Conservation (phyloP, 352 stramenopile genomes). For the Phytopythium helicoides region DNA sequence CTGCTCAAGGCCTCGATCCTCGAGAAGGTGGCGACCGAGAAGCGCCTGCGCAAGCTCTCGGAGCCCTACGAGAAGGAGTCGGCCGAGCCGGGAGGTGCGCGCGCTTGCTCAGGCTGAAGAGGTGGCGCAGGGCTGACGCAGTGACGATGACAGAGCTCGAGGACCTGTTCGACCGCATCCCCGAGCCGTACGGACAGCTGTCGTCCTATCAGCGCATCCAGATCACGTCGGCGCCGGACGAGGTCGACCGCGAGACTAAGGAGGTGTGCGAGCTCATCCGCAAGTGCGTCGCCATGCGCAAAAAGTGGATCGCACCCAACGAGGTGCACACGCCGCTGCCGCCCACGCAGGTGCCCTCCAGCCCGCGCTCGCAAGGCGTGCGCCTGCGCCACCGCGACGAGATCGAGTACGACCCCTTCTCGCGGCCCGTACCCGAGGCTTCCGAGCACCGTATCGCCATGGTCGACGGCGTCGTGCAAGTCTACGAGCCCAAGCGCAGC, state of each 20-base stretch:
- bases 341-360: slow-evolving; percentile 18
- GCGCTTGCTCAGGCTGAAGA: too few relatives aligned
- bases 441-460: slow-evolving; percentile 53
- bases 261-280: slow-evolving; percentile 78
- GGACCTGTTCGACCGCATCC: slow-evolving; percentile 77
- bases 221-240: slow-evolving; percentile 63
- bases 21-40: slow-evolving; percentile 72
- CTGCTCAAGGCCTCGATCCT: slow-evolving; percentile 74
- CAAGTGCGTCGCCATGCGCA: slow-evolving; percentile 66
- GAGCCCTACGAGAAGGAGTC: slow-evolving; percentile 24
- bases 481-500: slow-evolving; percentile 29
- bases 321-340: slow-evolving; percentile 19
- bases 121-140: neutral
- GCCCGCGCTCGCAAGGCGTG: slow-evolving; percentile 29
- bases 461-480: slow-evolving; percentile 56
- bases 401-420: slow-evolving; percentile 68
- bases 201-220: slow-evolving; percentile 76
- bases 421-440: slow-evolving; percentile 31
- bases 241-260: slow-evolving; percentile 71
- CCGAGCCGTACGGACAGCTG: slow-evolving; percentile 72
- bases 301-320: slow-evolving; percentile 71
- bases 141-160: slow-evolving; percentile 11
- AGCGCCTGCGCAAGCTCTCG: slow-evolving; percentile 59
- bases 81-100: slow-evolving; percentile 18
- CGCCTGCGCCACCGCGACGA: slow-evolving; percentile 69